Evolutionary conservation across 768 basidiomycete species (phyloP).

Genomic region (Asterophora lycoperdoides): DNA sequence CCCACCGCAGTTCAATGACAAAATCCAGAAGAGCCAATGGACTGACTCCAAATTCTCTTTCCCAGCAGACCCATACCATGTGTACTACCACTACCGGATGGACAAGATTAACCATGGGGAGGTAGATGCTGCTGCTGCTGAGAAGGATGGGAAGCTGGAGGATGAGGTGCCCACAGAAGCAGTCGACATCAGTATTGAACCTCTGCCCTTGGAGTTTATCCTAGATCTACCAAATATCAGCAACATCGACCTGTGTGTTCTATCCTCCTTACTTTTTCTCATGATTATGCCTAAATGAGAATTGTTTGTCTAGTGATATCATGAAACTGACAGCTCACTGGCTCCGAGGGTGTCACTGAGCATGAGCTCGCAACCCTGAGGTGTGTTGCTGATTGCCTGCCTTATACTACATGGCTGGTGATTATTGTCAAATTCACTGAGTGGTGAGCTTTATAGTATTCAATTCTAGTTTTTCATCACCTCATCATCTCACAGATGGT

Average conservation of each 20-base stretch:
- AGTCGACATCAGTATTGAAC: constrained; percentile 66
- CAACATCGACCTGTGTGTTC: constrained; percentile 83
- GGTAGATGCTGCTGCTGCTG: too few species aligned
- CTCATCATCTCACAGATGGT: constrained; percentile 29
- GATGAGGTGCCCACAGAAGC: constrained; percentile 40
- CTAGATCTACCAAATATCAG: constrained; percentile 85
- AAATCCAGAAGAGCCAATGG: constrained; percentile 94
- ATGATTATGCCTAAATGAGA: constrained; percentile 3
- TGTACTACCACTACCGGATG: too few species aligned
- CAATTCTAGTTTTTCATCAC: neutral
- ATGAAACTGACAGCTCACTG: constrained; percentile 87
- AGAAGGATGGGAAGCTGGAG: too few species aligned
- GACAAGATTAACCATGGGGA: too few species aligned
- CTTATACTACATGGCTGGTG: constrained; percentile 39
- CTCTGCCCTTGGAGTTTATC: constrained; percentile 77
- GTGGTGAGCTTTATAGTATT: constrained; percentile 31
- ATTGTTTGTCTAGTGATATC: constrained; percentile 67
- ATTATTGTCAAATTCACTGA: constrained; percentile 51
- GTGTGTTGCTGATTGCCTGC: constrained; percentile 41
- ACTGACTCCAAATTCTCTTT: constrained; percentile 98
- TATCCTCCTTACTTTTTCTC: constrained; percentile 1
- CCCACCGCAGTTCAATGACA: constrained; percentile 96
- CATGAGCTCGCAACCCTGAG: constrained; percentile 42
- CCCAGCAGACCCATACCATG: constrained; percentile 95
- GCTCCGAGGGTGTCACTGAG: constrained; percentile 45